phyloP scores from a whole-genome alignment of 2,329 filamentous ascomycete genomes.

The Hymenoscyphus salicellus region DNA sequence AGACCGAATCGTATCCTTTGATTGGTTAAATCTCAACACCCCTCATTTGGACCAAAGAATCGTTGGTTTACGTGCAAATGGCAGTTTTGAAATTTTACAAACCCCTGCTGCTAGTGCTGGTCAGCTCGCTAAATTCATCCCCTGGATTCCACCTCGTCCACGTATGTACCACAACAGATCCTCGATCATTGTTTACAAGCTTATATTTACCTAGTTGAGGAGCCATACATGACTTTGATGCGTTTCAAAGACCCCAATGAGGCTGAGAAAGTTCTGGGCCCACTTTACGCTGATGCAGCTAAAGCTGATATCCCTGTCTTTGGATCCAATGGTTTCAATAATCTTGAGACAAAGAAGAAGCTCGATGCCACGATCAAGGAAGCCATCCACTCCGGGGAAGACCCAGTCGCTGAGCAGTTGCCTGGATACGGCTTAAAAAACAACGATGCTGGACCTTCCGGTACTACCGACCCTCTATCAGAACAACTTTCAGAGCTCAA shows the following conservation, averaged over 20 bases:
- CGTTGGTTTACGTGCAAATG: slow-evolving; percentile 58
- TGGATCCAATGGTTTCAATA: slow-evolving; percentile 49
- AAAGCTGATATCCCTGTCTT: slow-evolving; percentile 56
- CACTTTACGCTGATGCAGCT: slow-evolving; percentile 52
- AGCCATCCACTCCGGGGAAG: slow-evolving; percentile 21
- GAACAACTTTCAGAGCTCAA: slow-evolving; percentile 13
- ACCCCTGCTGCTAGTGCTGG: slow-evolving; percentile 57
- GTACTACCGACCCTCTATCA: not conserved
- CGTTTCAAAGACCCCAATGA: slow-evolving; percentile 54
- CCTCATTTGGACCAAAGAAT: slow-evolving; percentile 55
- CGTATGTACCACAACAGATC: slow-evolving; percentile 22
- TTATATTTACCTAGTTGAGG: slow-evolving; percentile 44
- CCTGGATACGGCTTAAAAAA: not conserved
- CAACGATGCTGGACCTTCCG: not conserved
- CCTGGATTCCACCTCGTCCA: slow-evolving; percentile 59
- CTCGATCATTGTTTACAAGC: not conserved
- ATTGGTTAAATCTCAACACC: slow-evolving; percentile 61
- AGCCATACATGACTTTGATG: slow-evolving; percentile 55
- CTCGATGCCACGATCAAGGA: slow-evolving; percentile 34
- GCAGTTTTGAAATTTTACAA: slow-evolving; percentile 59
- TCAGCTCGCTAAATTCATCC: slow-evolving; percentile 58
- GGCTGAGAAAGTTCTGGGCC: slow-evolving; percentile 51
- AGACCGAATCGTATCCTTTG: slow-evolving; percentile 64
- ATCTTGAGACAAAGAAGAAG: slow-evolving; percentile 10
- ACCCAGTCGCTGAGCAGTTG: slow-evolving; percentile 26